Evolutionary conservation across 202 grass and related monocot species (phyloP).

Genomic region (Cymbopogon flexuosus): DNA sequence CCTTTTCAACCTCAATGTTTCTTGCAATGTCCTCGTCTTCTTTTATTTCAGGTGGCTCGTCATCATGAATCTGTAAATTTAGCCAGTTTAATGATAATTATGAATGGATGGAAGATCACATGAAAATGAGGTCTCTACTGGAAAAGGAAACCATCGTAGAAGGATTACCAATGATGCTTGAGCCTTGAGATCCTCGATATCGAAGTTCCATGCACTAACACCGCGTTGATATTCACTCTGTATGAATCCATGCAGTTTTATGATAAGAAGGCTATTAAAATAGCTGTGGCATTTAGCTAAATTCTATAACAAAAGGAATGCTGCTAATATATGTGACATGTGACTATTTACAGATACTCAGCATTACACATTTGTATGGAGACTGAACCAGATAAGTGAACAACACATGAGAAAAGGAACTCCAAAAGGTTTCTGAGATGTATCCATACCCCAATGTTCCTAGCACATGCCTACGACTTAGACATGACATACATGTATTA

Average conservation of each 20-base stretch:
- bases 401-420: not conserved
- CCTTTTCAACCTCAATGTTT: constrained; percentile 54
- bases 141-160: constrained; percentile 5
- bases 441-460: not conserved
- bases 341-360: not conserved
- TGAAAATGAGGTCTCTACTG: constrained; percentile 4
- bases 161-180: constrained; percentile 89
- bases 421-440: constrained; percentile 13
- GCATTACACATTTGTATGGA: not conserved
- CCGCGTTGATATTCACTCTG: constrained; percentile 99
- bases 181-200: constrained; percentile 94
- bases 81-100: constrained; percentile 30
- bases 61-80: constrained; percentile 80
- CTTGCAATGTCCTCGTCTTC: constrained; percentile 69
- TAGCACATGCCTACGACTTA: not conserved
- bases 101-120: constrained; percentile 22
- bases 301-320: constrained; percentile 5
- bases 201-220: constrained; percentile 98
- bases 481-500: not conserved
- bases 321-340: not conserved
- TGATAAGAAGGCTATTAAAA: not conserved
- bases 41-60: constrained; percentile 70
- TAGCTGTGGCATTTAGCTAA: not conserved
- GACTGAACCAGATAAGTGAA: not conserved
- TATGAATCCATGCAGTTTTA: constrained; percentile 14